Conservation (phyloP, 306 rosid species). For the Nissolia schottii region DNA sequence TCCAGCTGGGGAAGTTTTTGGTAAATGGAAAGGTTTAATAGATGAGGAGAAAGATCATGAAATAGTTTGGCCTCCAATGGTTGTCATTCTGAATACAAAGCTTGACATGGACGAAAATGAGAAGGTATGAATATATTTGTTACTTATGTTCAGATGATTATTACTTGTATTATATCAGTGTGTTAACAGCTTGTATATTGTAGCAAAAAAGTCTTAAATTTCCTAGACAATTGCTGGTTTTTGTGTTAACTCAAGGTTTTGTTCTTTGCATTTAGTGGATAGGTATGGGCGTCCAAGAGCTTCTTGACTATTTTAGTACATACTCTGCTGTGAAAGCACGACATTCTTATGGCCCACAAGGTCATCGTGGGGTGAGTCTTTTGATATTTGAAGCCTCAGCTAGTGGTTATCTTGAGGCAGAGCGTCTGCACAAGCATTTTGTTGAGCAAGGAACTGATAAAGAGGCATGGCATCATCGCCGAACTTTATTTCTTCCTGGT, state of each 20-base stretch:
- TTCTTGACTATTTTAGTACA: conserved; percentile 54
- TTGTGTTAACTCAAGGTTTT: conserved; percentile 11
- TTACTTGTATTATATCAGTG: background rate
- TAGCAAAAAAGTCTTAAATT: background rate
- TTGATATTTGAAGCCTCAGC: conserved; percentile 82
- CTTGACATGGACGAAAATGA: conserved; percentile 74
- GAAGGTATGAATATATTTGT: conserved; percentile 41
- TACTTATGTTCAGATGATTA: background rate
- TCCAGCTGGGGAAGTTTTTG: conserved; percentile 71
- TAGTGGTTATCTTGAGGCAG: conserved; percentile 76
- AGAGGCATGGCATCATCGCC: conserved; percentile 56
- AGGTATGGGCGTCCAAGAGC: conserved; percentile 89
- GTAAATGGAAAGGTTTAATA: conserved; percentile 76
- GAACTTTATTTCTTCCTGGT: conserved; percentile 39
- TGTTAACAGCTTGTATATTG: background rate
- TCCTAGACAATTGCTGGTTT: background rate
- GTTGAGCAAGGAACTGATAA: conserved; percentile 59
- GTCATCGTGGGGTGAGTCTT: conserved; percentile 87
- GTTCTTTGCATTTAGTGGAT: conserved; percentile 42
- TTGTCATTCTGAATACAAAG: conserved; percentile 59
- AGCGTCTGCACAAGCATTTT: conserved; percentile 75
- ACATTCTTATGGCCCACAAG: conserved; percentile 86
- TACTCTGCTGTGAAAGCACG: conserved; percentile 60
- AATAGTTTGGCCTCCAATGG: conserved; percentile 93
- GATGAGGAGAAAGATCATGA: conserved; percentile 67